A percentile compares a stretch with the other conserved stretches of the same genome.
These are phyloP conservation scores for Orobanche coerulescens DNA, from an alignment of 257 asterid species.

Conservation along the genomic window DNA sequence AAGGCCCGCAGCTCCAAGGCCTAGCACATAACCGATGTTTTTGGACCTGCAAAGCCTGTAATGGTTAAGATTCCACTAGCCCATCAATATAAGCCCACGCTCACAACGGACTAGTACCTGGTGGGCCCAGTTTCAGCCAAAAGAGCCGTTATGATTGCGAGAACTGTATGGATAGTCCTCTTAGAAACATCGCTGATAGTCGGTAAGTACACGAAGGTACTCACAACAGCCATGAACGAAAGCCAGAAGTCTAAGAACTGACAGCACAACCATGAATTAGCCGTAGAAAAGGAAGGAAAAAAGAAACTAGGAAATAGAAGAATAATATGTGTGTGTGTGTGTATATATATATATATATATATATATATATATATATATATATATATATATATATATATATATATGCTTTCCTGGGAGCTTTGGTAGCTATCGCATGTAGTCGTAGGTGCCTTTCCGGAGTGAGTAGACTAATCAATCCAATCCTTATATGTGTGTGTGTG, in stretches of 20 bases:
- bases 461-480: no score
- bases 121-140: constrained; percentile 95
- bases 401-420: no score
- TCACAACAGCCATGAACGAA: constrained; percentile 95
- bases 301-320: not conserved
- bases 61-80: constrained; percentile 13
- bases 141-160: constrained; percentile 85
- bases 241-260: constrained; percentile 99
- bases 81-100: not conserved
- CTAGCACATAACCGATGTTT: constrained; percentile 55
- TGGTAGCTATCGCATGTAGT: no score
- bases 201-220: constrained; percentile 78
- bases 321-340: no score
- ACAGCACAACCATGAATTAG: constrained; percentile 18
- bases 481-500: no score
- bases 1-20: constrained; percentile 70
- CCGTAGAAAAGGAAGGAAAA: not conserved
- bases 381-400: no score
- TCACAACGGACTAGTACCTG: constrained; percentile 33
- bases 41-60: constrained; percentile 53
- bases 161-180: constrained; percentile 81
- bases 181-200: constrained; percentile 65
- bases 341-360: no score
- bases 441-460: no score
- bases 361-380: no score